Evolutionary conservation across 441 rosid genomes (phyloP), one percentile per base, ranked within the genome.

Genomic region (Populus hybrid): DNA sequence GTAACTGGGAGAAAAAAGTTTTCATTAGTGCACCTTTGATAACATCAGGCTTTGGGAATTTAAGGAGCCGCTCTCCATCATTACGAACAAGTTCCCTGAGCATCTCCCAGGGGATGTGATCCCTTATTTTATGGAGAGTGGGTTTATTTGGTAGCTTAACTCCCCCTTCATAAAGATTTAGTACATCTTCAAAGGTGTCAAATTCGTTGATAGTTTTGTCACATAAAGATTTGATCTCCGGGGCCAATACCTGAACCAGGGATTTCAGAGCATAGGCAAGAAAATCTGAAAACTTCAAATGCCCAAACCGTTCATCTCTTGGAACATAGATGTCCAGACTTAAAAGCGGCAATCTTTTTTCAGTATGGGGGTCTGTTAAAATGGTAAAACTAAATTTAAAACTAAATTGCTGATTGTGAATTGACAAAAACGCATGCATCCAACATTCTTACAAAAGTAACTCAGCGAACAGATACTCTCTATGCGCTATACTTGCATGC

Each of bases 161-260:
- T 50, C 95, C 85, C 28, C 92, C 93, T 73, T 90, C 93, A 10
- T 95, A 92, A 79, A 93, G 89, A 24, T 85, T 81, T 35, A 86
- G 85, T 38, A 91, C 90, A 50, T 95, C 97, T 71, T 84, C 86
- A n/a, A 94, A 89, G 54, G 88, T 83, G 72, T 93, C 98, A 65
- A 95, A 95, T 81, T 95, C 99, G 54, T 95, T 89, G 54, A 88
- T 82, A 71, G 93, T 93, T 79, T 91, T 89, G 88, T 93, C 92
- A 79, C 84, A 88, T 73, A 93, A 54, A 18, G 98, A 88, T 38
- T 75, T 63, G 26, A 92, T 79, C 87, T 95, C 97, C 3, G 98
- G 94, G 73, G 86, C 71, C 34, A 93, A 21, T 69, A 95, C 83
- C 79, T 93, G 95, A 79, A 82, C 76, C 63, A 93, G 67, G 4